These are phyloP conservation scores for Beta corolliflora DNA, from an alignment of 179 eudicot genomes.

Conservation along the genomic window DNA sequence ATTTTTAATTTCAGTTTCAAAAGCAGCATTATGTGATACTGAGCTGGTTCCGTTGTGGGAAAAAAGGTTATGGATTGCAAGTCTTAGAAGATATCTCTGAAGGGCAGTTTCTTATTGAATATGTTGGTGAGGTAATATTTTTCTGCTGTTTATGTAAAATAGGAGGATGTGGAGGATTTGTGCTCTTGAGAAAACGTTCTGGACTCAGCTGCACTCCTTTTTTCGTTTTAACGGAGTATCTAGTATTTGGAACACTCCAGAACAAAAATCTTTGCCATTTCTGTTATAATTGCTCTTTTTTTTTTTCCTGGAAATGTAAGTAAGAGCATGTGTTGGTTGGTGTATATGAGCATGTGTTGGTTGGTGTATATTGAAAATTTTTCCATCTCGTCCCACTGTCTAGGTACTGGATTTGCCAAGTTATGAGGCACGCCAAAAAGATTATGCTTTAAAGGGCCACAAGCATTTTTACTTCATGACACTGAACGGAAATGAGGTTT, in stretches of 20 bases:
- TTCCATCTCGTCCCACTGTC: not conserved
- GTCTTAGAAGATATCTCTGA: constrained; percentile 59
- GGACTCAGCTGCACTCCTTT: not conserved
- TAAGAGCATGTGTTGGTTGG: not conserved
- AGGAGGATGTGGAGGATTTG: no score
- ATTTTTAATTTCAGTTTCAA: constrained; percentile 68
- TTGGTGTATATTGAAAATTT: not conserved
- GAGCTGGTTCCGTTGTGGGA: constrained; percentile 76
- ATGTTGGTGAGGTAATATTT: constrained; percentile 90
- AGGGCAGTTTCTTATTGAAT: constrained; percentile 92
- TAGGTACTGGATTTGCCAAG: constrained; percentile 84
- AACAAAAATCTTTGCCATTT: not conserved
- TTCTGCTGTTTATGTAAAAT: constrained; percentile 12
- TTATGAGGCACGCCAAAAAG: constrained; percentile 83
- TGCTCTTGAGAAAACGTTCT: not conserved
- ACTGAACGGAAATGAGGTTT: constrained; percentile 90
- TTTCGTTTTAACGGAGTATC: not conserved
- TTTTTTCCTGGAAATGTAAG: not conserved
- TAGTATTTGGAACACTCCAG: not conserved
- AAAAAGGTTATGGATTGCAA: constrained; percentile 93
- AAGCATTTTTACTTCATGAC: constrained; percentile 99
- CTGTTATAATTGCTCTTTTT: not conserved
- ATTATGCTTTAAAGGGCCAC: constrained; percentile 82
- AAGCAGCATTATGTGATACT: constrained; percentile 74
- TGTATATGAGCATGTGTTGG: not conserved